phyloP scores from a whole-genome alignment of 352 stramenopile species.

The Globisporangium heterothallicum region DNA sequence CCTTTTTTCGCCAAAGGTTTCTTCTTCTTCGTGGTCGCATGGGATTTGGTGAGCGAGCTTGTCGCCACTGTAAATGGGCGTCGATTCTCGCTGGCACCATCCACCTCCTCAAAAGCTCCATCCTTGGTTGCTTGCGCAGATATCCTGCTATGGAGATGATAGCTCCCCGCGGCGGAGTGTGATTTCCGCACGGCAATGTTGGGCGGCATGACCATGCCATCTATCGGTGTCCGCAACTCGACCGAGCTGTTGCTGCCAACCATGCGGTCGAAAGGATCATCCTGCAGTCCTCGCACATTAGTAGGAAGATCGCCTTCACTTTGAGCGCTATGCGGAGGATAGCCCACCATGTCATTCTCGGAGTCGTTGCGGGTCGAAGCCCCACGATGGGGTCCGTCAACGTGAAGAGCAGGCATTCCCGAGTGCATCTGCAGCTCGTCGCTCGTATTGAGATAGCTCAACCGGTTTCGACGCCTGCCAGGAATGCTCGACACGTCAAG shows the following conservation, averaged over 20 bases:
- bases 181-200: constrained; percentile 3
- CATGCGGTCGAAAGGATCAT: background rate
- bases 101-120: background rate
- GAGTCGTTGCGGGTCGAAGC: no score
- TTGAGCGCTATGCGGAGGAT: no score
- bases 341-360: no score
- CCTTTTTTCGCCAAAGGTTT: constrained; percentile 2
- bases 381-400: no score
- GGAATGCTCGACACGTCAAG: background rate
- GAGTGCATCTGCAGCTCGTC: background rate
- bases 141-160: background rate
- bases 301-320: background rate
- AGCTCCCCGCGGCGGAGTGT: background rate
- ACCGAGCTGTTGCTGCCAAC: background rate
- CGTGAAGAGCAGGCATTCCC: background rate
- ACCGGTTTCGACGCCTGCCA: background rate
- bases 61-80: constrained; percentile 7
- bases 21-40: constrained; percentile 6
- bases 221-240: no score
- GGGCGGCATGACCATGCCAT: no score
- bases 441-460: background rate
- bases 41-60: constrained; percentile 6
- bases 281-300: background rate
- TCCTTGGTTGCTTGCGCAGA: background rate
- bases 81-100: background rate